These are phyloP conservation scores for Capronia americana DNA, from an alignment of 2,329 filamentous ascomycete species.

Conservation along the genomic window DNA sequence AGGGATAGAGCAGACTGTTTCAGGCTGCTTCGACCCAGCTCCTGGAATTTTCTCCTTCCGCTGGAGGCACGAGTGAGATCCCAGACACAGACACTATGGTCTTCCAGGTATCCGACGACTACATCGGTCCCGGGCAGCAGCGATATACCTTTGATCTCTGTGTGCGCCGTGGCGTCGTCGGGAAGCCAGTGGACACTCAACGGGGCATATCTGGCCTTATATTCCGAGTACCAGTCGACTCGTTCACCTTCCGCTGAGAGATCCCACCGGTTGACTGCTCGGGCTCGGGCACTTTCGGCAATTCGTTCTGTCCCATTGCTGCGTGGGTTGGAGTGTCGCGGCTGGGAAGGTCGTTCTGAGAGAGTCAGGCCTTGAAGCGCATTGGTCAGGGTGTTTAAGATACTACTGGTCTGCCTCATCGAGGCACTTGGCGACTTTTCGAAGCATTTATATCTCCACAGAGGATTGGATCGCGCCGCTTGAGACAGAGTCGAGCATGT, in stretches of 20 bases:
- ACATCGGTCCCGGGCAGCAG: constrained; percentile 50
- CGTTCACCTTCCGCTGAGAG: constrained; percentile 74
- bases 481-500: constrained; percentile 70
- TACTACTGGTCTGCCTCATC: constrained; percentile 37
- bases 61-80: constrained; percentile 66
- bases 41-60: constrained; percentile 62
- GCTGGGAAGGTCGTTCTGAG: constrained; percentile 23
- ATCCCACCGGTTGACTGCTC: constrained; percentile 81
- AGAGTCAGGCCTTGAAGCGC: constrained; percentile 41
- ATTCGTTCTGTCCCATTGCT: constrained; percentile 35
- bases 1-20: constrained; percentile 69
- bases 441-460: constrained; percentile 81
- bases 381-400: constrained; percentile 39
- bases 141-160: constrained; percentile 42
- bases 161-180: constrained; percentile 55
- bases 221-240: constrained; percentile 87
- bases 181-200: constrained; percentile 77
- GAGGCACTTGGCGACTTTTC: constrained; percentile 70
- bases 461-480: constrained; percentile 73
- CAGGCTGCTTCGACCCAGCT: constrained; percentile 66
- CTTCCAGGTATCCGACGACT: constrained; percentile 70
- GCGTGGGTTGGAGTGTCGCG: neutral
- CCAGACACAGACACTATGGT: constrained; percentile 89
- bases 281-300: constrained; percentile 53
- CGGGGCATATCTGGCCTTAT: constrained; percentile 78